Base-by-base conservation (phyloP, 306 rosid species). In the Quercus suber region DNA sequence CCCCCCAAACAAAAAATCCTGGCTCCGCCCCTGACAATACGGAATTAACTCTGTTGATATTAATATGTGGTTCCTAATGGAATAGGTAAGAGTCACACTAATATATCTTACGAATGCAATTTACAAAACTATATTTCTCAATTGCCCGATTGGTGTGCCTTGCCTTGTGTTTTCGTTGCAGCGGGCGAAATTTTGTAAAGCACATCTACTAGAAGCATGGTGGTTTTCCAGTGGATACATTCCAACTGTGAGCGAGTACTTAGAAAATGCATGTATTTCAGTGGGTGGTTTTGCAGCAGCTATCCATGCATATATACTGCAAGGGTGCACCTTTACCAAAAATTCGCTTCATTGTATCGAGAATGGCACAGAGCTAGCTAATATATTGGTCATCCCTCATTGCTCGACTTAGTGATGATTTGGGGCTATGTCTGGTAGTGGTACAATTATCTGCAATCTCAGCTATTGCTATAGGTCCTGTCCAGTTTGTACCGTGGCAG, bases 131-230 rank as follows among this genome's bases (percentile, higher is more conserved):
- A 45, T 1, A 45, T 45, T 45, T 45, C 52, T 45, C 30, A 21
- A 6, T 14, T 63, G 21, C 45, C 27, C 4, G 18, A 19, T 55
- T 73, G 5, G n/a, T 18, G 15, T 73, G 27, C 30, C 7, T 33
- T 33, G 4, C 18, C 43, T 6, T 35, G 1, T 37, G 43, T 18
- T 33, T 67, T 25, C 2, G 1, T 37, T 45, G 67, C 82, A 81
- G 88, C 81, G 88, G 83, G 63, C 13, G 9, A 81, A 67, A 61
- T 85, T 77, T 33, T 78, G 85, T 37, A 28, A 17, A 23, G 31
- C 88, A 6, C 78, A 84, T 72, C 27, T 81, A 6, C 58, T 69
- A 12, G 88, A 84, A 74, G 82, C 88, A 53, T 21, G 59, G 71
- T 84, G 85, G 88, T 84, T 77, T 31, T 52, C 9, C 71, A 10